These are phyloP conservation scores for Tritrichomonas musculus DNA, from an alignment of 208 protist genomes.

Conservation along the genomic window DNA sequence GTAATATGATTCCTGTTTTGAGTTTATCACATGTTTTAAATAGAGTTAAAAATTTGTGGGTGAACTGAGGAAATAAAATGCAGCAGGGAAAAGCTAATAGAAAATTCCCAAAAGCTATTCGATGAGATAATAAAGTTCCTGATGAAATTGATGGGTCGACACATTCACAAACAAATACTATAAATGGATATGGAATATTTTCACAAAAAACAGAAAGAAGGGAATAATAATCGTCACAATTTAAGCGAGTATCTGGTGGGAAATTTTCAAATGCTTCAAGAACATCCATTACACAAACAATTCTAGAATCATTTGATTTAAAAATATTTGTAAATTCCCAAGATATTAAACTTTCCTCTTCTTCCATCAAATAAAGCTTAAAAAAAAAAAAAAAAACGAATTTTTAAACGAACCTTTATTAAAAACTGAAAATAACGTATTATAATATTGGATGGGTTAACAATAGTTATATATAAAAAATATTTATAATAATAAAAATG, in stretches of 20 bases:
- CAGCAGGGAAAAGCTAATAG: slow-evolving; percentile 20
- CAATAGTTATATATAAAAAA: no score
- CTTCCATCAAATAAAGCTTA: not conserved
- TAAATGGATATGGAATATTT: slow-evolving; percentile 1
- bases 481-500: no score
- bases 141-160: slow-evolving; percentile 20
- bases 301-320: not conserved
- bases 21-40: not conserved
- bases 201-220: not conserved
- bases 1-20: not conserved
- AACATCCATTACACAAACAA: not conserved
- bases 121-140: slow-evolving; percentile 14
- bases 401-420: not conserved
- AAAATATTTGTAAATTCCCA: slow-evolving; percentile 10
- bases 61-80: not conserved
- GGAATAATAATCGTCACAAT: slow-evolving; percentile 29
- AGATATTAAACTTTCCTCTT: not conserved
- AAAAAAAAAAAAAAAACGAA: not conserved
- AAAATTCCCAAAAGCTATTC: slow-evolving; percentile 27
- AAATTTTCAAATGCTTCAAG: not conserved
- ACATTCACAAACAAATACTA: slow-evolving; percentile 17
- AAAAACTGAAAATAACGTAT: no score
- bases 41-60: not conserved
- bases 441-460: no score
- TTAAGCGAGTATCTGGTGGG: not conserved